Evolutionary conservation across 2,329 filamentous ascomycete genomes (phyloP).

Genomic region (Colletotrichum simmondsii): DNA sequence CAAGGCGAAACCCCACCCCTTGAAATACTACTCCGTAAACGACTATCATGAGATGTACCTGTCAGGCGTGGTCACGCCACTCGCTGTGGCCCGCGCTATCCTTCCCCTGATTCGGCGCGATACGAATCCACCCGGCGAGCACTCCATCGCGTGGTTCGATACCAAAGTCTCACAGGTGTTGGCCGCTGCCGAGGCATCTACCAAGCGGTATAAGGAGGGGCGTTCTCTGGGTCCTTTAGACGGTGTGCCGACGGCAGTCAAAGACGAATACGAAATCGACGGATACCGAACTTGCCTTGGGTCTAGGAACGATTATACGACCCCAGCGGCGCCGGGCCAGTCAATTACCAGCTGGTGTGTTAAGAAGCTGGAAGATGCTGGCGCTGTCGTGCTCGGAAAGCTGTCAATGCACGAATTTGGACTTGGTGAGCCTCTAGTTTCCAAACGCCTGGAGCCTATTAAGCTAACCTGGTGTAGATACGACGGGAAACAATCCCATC

Average conservation of each 20-base stretch:
- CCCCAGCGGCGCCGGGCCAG: conserved; percentile 49
- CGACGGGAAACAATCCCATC: conserved; percentile 79
- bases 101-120: conserved; percentile 57
- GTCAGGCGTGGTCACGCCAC: conserved; percentile 56
- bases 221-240: conserved; percentile 73
- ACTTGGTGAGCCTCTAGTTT: conserved; percentile 60
- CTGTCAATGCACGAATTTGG: conserved; percentile 82
- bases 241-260: conserved; percentile 79
- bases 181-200: conserved; percentile 56
- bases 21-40: conserved; percentile 48
- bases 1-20: conserved; percentile 22
- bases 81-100: conserved; percentile 56
- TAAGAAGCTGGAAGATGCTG: conserved; percentile 73
- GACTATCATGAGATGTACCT: conserved; percentile 58
- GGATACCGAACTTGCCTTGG: conserved; percentile 77
- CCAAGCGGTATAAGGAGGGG: conserved; percentile 60
- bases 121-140: conserved; percentile 46
- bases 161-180: conserved; percentile 53
- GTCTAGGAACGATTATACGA: conserved; percentile 69
- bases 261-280: conserved; percentile 81
- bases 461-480: conserved; percentile 56
- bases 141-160: conserved; percentile 58
- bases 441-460: neutral
- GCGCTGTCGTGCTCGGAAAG: conserved; percentile 53
- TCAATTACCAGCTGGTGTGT: conserved; percentile 75